These are phyloP conservation scores for Suillus sp. DNA, from an alignment of 768 basidiomycete genomes.

Conservation along the genomic window DNA sequence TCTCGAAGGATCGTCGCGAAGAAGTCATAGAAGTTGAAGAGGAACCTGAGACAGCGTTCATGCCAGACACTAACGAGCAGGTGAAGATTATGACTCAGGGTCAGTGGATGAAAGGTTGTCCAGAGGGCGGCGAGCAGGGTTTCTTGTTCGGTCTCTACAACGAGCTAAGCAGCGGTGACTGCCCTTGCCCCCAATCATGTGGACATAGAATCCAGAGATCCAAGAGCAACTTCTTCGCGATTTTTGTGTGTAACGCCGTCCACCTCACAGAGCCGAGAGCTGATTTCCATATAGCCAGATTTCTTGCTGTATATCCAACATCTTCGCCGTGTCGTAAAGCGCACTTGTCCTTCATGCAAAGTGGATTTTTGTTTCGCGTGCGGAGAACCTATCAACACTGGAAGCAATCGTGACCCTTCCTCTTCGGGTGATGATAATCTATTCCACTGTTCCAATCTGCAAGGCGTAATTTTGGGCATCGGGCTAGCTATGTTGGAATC, in stretches of 20 bases:
- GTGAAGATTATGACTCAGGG: constrained; percentile 81
- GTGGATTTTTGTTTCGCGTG: constrained; percentile 73
- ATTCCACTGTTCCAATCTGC: constrained; percentile 88
- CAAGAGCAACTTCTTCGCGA: constrained; percentile 79
- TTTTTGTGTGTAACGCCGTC: constrained; percentile 62
- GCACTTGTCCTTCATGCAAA: constrained; percentile 64
- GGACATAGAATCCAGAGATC: constrained; percentile 59
- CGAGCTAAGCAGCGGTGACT: constrained; percentile 62
- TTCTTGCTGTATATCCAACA: constrained; percentile 72
- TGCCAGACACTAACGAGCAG: constrained; percentile 46
- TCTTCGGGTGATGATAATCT: constrained; percentile 55
- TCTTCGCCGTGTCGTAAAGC: constrained; percentile 57
- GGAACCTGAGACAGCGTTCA: constrained; percentile 53
- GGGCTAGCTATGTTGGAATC: constrained; percentile 87
- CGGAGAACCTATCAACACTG: constrained; percentile 59
- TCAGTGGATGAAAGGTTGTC: constrained; percentile 98
- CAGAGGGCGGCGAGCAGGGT: constrained; percentile 88
- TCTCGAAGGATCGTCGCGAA: constrained; percentile 91
- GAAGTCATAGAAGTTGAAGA: constrained; percentile 93
- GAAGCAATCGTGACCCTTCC: constrained; percentile 45
- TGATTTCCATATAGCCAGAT: constrained; percentile 52
- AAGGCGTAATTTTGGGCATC: constrained; percentile 89
- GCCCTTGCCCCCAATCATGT: constrained; percentile 77
- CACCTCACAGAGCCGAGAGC: background rate
- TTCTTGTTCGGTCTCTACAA: constrained; percentile 86